These are phyloP conservation scores for Ceratobasidium sp. DNA, from an alignment of 1,284 basidiomycete genomes.

Conservation along the genomic window DNA sequence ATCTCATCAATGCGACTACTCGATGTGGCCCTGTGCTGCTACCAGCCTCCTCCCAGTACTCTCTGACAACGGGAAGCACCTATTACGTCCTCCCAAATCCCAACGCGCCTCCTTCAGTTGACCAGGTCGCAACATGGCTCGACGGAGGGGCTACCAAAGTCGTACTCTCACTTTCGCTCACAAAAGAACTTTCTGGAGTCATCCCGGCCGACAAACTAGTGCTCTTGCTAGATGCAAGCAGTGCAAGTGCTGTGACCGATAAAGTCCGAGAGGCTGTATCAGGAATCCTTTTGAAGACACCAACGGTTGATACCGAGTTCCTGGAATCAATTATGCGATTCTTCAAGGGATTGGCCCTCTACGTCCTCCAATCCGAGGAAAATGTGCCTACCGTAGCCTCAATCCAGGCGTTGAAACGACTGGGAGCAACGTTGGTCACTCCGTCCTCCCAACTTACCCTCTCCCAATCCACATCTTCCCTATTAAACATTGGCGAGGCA, in stretches of 20 bases:
- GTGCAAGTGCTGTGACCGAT: conserved; percentile 75
- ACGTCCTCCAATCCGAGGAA: conserved; percentile 57
- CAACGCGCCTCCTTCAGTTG: conserved; percentile 46
- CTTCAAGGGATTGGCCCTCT: conserved; percentile 65
- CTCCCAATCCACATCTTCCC: conserved; percentile 57
- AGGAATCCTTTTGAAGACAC: conserved; percentile 76
- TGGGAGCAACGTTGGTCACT: conserved; percentile 73
- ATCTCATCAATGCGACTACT: conserved; percentile 65
- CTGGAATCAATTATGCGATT: conserved; percentile 76
- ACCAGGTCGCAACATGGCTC: conserved; percentile 69
- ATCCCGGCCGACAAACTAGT: conserved; percentile 77
- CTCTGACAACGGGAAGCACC: conserved; percentile 37
- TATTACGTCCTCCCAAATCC: conserved; percentile 54
- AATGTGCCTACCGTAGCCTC: conserved; percentile 42
- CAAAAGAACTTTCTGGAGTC: conserved; percentile 68
- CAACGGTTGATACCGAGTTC: conserved; percentile 68
- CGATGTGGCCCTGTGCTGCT: conserved; percentile 80
- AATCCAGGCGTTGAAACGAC: conserved; percentile 57
- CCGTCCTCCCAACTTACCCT: conserved; percentile 76
- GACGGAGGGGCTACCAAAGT: conserved; percentile 80
- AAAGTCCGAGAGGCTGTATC: conserved; percentile 73
- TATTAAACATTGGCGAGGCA: conserved; percentile 81
- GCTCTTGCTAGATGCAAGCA: conserved; percentile 74
- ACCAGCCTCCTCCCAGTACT: conserved; percentile 49
- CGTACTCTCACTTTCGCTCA: conserved; percentile 69